Evolutionary conservation across 75 land plant species (phyloP).

Genomic region (Larix kaempferi): DNA sequence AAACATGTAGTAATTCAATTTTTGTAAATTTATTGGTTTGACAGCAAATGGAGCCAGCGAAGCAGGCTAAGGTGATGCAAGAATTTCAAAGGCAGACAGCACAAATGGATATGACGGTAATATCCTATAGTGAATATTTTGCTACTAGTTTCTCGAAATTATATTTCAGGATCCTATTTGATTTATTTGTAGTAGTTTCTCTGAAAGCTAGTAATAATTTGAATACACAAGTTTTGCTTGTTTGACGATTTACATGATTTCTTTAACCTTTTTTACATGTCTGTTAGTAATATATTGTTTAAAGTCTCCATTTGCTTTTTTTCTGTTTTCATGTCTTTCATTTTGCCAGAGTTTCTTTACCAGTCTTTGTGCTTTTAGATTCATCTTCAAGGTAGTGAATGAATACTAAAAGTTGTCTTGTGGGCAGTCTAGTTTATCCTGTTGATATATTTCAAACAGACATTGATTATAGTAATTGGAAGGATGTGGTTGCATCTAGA

Average conservation of each 20-base stretch:
- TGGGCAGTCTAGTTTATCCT: neutral
- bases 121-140: neutral
- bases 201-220: neutral
- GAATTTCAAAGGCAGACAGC: constrained; percentile 95
- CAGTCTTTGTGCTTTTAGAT: neutral
- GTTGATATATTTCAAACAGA: too few relatives aligned
- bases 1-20: neutral
- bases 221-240: neutral
- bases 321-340: neutral
- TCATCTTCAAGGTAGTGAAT: neutral
- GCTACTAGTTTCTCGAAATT: neutral
- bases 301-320: neutral
- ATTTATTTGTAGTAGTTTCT: neutral
- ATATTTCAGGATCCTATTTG: neutral
- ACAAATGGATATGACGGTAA: constrained; percentile 99
- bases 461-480: too few relatives aligned
- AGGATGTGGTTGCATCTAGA: too few relatives aligned
- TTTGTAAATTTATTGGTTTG: neutral
- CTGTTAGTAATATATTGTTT: neutral
- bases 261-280: neutral
- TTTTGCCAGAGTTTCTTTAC: neutral
- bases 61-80: constrained; percentile 79
- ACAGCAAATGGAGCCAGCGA: constrained; percentile 96
- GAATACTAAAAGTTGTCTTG: neutral
- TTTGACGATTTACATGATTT: neutral